phyloP scores from a whole-genome alignment of 345 rosid species.

The Ceriops decandra region DNA sequence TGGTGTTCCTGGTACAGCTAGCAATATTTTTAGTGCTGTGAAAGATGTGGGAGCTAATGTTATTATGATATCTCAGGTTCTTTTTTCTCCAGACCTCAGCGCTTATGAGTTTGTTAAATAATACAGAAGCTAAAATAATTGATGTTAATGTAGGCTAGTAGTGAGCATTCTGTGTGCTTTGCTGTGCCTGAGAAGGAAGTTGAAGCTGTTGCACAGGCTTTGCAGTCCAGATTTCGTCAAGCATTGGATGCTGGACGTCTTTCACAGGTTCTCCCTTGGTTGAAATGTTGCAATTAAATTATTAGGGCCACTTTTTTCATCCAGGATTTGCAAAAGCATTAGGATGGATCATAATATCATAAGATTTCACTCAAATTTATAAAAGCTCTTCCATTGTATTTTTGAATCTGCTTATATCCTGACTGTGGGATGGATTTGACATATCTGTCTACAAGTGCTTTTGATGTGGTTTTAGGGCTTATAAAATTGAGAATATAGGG shows the following conservation, averaged over 20 bases:
- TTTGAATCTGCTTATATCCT: no score
- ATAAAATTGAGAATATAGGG: no score
- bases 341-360: no score
- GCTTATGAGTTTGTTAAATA: constrained; percentile 8
- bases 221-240: constrained; percentile 72
- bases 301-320: not conserved
- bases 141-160: constrained; percentile 69
- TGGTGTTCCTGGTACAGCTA: constrained; percentile 99
- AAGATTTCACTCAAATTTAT: no score
- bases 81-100: constrained; percentile 9
- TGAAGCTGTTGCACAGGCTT: constrained; percentile 79
- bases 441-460: no score
- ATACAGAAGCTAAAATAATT: constrained; percentile 20
- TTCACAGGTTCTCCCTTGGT: constrained; percentile 60
- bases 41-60: constrained; percentile 99
- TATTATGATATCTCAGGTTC: constrained; percentile 96
- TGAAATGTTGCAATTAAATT: not conserved
- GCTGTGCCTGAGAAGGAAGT: constrained; percentile 99
- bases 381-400: no score
- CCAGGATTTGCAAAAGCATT: no score
- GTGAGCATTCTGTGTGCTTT: constrained; percentile 98
- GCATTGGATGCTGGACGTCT: constrained; percentile 95
- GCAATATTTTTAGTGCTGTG: constrained; percentile 85
- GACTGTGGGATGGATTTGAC: no score
- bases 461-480: no score